These are phyloP conservation scores for Cytospora mali DNA, from an alignment of 2,329 filamentous ascomycete species.

Conservation along the genomic window DNA sequence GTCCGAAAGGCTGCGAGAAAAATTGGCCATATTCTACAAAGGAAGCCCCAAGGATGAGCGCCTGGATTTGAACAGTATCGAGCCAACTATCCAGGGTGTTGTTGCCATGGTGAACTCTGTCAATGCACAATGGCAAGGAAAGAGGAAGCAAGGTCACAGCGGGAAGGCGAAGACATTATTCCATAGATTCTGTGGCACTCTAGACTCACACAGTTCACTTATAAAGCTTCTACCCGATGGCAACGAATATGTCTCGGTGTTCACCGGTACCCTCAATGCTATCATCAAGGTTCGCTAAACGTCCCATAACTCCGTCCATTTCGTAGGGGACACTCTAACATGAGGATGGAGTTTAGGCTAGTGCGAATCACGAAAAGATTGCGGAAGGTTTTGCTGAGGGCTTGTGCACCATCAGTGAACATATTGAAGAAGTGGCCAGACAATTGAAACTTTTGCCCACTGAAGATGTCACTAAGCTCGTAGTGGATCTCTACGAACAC, in stretches of 20 bases:
- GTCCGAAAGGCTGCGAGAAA: conserved; percentile 22
- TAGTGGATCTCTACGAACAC: conserved; percentile 33
- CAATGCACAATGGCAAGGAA: conserved; percentile 14
- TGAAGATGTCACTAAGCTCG: conserved; percentile 19
- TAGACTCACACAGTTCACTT: conserved; percentile 33
- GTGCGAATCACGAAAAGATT: conserved; percentile 32
- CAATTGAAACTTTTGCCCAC: conserved; percentile 28
- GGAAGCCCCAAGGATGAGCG: conserved; percentile 23
- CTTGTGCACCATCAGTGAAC: conserved; percentile 30
- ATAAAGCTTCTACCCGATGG: conserved; percentile 35
- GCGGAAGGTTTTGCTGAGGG: conserved; percentile 30
- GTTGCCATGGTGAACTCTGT: conserved; percentile 22
- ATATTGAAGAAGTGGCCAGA: conserved; percentile 24
- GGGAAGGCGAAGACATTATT: conserved; percentile 29
- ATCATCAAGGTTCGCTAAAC: conserved; percentile 32
- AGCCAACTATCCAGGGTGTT: conserved; percentile 26
- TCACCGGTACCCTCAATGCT: conserved; percentile 34
- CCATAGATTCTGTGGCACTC: conserved; percentile 33
- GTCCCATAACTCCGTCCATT: neutral
- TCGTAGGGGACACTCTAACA: neutral
- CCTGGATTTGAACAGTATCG: conserved; percentile 12
- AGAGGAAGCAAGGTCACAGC: conserved; percentile 13
- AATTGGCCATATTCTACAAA: conserved; percentile 26
- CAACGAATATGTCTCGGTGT: conserved; percentile 37
- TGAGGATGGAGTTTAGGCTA: conserved; percentile 27